Evolutionary conservation across 176 grass and related monocot species (phyloP), one percentile per base, ranked within the genome.

Genomic region (Raddia distichophylla): DNA sequence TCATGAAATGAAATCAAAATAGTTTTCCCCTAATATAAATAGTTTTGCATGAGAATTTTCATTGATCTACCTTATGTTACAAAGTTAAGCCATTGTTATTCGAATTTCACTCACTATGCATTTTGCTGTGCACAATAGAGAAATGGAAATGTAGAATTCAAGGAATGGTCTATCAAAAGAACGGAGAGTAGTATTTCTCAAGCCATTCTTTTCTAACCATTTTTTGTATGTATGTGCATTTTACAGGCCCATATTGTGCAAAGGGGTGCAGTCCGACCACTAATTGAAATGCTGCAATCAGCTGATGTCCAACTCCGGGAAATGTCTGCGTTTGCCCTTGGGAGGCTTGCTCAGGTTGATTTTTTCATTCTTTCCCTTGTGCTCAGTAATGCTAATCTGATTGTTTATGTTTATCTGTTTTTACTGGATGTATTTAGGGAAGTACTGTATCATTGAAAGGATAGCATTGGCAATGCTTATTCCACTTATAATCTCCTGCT

Each of bases 251-350:
- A 99, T 78, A 99, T 99, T 90, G 97, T 99, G 70, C 97, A 99
- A 83, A 84, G 97, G 75, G 97, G 97, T 78, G 97, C 97, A 68
- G 85, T 95, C 32, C 89, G 79, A 60, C 97, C 97, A 16, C 82
- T 99, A 78, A 91, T 99, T 87, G 97, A 99, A 69, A 99, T 99
- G 93, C 91, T 99, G 52, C 93, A 99, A 69, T 99, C 97, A 14
- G 52, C 82, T 83, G 97, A 99, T 75, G 87, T 96, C 68, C 97
- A 99, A 86, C 93, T 99, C 10, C 87, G 86, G 74, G 97, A 99
- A 84, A 99, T 99, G 97, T 93, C 97, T 82, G 97, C 93, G 60
- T 99, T 99, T 90, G 97, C 97, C 78, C 97, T 99, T 57, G 97
- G 97, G 69, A 96, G 97, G 80, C 91, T 99, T 80, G 97, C 97